Evolutionary conservation across 2,329 filamentous ascomycete genomes (phyloP), one percentile per base, ranked within the genome.

Genomic region (Chalara sp.): DNA sequence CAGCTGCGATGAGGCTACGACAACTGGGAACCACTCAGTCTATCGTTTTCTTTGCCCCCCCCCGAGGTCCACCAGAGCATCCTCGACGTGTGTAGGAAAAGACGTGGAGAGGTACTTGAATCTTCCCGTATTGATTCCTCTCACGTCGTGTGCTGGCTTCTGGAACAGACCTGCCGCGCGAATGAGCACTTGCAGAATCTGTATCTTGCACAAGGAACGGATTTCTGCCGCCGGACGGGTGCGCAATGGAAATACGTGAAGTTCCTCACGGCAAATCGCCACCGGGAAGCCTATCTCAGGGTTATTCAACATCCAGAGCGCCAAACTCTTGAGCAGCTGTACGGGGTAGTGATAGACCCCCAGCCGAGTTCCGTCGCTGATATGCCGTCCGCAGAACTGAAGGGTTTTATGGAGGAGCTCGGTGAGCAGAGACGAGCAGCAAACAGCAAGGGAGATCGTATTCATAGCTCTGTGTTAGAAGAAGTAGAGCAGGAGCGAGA

Each of bases 1-100:
- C 53, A 79, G 83, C 82, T 48, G 81, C 82, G 0, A 86, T 87
- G 82, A 68, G 83, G 52, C 64, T 87, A 0, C 72, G 84, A 1
- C 76, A 84, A 44, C 67, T 87, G 0, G 74, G 68, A 0, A 70
- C 70, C n/a, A 55, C 60, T 4, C 62, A 64, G 51, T 53, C 62
- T 1, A 45, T 63, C 7, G 47, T 48, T 0, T 61, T 65, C 42
- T 64, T 66, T 30, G 61, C 63, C 1, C 64, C 60, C 60, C 21
- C 60, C 60, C 6, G 62, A 62, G 46, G 62, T 64, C 2, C 47
- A 60, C 32, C 60, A 80, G 31, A 82, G 76, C 53, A 83, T 87
- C 32, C 57, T 76, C 0, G 76, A 82, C 50, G 47, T 74, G 0
- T 61, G 68, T 11, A 51, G 60, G 0, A 71, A 73, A 44, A 54